Percentiles rank a stretch among this genome's conserved stretches.
phyloP scores from a whole-genome alignment of 2,329 filamentous ascomycete species.

The Phaeomoniella chlamydospora region DNA sequence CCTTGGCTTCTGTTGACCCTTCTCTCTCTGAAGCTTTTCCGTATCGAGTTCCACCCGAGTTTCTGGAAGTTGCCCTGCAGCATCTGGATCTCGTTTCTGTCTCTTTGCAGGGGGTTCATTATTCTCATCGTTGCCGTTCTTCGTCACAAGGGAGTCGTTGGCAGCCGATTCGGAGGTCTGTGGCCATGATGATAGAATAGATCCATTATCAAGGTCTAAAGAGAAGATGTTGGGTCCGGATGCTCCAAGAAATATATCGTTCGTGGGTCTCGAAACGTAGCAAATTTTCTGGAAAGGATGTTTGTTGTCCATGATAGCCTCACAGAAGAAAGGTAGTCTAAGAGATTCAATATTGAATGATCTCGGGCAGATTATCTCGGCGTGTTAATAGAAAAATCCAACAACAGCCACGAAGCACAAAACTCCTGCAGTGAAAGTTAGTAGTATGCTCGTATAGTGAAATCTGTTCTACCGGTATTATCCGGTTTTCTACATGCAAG shows the following conservation, averaged over 20 bases:
- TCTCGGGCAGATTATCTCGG: no score
- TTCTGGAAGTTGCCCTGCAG: conserved; percentile 6
- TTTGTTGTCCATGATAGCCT: conserved; percentile 19
- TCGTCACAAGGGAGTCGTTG: conserved; percentile 15
- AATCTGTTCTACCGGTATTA: no score
- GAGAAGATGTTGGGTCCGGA: conserved; percentile 58
- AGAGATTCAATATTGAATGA: no score
- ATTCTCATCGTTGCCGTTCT: conserved; percentile 12
- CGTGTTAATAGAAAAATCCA: no score
- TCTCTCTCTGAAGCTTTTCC: conserved; percentile 12
- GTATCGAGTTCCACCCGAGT: conserved; percentile 11
- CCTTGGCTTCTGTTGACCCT: conserved; percentile 10
- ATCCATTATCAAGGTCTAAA: conserved; percentile 44
- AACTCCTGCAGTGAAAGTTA: no score
- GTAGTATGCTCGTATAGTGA: no score
- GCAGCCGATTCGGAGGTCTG: no score
- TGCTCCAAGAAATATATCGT: conserved; percentile 49
- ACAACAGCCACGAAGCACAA: no score
- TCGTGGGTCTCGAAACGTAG: conserved; percentile 15
- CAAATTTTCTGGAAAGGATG: conserved; percentile 52
- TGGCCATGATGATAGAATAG: conserved; percentile 48
- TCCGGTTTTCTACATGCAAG: no score
- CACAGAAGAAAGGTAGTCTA: no score
- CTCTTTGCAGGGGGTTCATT: conserved; percentile 28
- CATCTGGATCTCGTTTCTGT: conserved; percentile 17